These are phyloP conservation scores for Mrakiaceae sp. DNA, from an alignment of 1,284 basidiomycete species.

Conservation along the genomic window DNA sequence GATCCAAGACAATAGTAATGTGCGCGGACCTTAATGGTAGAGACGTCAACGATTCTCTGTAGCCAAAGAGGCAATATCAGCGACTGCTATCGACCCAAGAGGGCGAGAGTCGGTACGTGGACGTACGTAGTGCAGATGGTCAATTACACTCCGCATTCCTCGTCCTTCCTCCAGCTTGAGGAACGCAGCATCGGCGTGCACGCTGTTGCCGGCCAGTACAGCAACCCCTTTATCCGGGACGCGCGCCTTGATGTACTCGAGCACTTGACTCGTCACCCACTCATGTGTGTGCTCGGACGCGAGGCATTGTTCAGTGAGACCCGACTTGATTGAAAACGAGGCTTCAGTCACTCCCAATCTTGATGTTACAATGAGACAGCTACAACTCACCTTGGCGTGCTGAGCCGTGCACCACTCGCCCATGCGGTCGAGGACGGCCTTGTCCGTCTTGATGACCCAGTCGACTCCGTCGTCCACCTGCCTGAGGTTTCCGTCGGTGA, in stretches of 20 bases:
- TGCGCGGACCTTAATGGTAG: conserved; percentile 1
- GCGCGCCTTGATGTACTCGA: conserved; percentile 38
- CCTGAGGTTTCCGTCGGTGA: conserved; percentile 41
- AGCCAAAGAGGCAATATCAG: neutral
- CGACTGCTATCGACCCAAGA: neutral
- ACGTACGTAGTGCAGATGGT: conserved; percentile 15
- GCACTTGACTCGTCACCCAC: conserved; percentile 32
- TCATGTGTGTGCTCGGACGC: conserved; percentile 31
- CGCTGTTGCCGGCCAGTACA: conserved; percentile 39
- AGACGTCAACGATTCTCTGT: conserved; percentile 15
- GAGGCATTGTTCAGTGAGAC: conserved; percentile 33
- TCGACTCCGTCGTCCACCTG: conserved; percentile 42
- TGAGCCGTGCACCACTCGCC: conserved; percentile 35
- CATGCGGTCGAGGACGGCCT: conserved; percentile 38
- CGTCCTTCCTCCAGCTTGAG: conserved; percentile 6
- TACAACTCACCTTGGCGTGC: conserved; percentile 27
- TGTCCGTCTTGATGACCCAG: conserved; percentile 40
- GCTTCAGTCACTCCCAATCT: neutral
- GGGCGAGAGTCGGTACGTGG: neutral
- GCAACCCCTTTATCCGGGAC: conserved; percentile 36
- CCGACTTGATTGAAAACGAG: conserved; percentile 21
- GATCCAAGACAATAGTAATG: neutral
- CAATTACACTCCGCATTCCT: conserved; percentile 6
- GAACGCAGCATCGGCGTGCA: conserved; percentile 40
- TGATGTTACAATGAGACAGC: neutral